Base-by-base conservation (phyloP, 306 rosid genomes). In the Boehmeria nivea region DNA sequence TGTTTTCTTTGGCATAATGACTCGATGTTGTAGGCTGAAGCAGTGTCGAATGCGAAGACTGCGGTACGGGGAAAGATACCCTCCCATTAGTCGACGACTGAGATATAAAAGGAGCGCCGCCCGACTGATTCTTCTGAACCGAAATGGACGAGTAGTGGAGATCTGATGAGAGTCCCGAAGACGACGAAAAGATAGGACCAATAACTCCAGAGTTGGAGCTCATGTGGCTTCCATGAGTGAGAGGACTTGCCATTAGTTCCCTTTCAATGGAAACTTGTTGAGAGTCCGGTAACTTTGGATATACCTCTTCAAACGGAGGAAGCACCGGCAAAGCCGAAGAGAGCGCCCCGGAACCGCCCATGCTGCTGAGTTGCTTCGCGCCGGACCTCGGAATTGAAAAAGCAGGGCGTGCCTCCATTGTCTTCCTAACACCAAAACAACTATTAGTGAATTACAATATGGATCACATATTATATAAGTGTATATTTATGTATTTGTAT, bases 181-280 rank as follows among this genome's bases (percentile, higher is more conserved):
- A 78, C 38, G 99, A 80, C 13, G 99, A 91, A 77, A 82, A 77
- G 75, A 84, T 76, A 70, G 81, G 95, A 61, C 96, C 99, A 51
- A 81, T 86, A 13, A 73, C 83, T 53, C 87, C 96, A 25, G 78
- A 82, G 71, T 60, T 67, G 60, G 95, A 76, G 66, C 68, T 46
- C 52, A 80, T 40, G 60, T 66, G 81, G 76, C 82, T 72, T 34
- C 82, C 72, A 71, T 75, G 82, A 47, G 54, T 66, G n/a, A 63
- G 57, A 59, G 93, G 71, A 65, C 74, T 69, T 39, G 83, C 48
- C 71, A 53, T 58, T 55, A 54, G 81, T 69, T 75, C 89, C 53
- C 83, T 81, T 59, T 80, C 94, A 63, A 72, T 65, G 42, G 67
- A 64, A 59, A 72, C 72, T 36, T 68, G 86, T 71, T 78, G 90